These are phyloP conservation scores for Tranzscheliella williamsii DNA, from an alignment of 1,284 basidiomycete species.

Conservation along the genomic window DNA sequence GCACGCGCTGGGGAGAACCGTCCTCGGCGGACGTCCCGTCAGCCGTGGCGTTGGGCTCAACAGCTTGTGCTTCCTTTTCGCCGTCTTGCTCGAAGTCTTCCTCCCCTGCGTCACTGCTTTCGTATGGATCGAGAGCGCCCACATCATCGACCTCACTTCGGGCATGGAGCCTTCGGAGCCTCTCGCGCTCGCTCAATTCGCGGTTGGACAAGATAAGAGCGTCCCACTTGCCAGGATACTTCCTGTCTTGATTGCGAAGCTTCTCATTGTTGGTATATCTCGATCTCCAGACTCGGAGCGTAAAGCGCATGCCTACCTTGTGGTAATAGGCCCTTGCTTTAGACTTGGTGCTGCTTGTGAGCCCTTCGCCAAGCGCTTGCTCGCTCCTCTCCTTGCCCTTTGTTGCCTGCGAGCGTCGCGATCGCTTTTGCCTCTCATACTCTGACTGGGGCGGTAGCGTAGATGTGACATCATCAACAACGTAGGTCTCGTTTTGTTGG, in stretches of 20 bases:
- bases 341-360: slow-evolving; percentile 12
- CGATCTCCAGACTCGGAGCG: slow-evolving; percentile 48
- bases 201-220: slow-evolving; percentile 43
- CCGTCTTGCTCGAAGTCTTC: slow-evolving; percentile 1
- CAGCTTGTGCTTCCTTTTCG: slow-evolving; percentile 6
- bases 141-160: slow-evolving; percentile 45
- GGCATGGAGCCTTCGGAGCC: slow-evolving; percentile 23
- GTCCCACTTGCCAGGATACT: slow-evolving; percentile 53
- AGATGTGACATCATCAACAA: slow-evolving; percentile 9
- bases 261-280: slow-evolving; percentile 41
- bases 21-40: too few species aligned
- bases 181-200: slow-evolving; percentile 35
- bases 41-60: slow-evolving; percentile 4
- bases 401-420: slow-evolving; percentile 15
- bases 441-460: slow-evolving; percentile 46
- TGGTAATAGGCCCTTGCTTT: slow-evolving; percentile 52
- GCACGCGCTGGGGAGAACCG: too few species aligned
- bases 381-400: slow-evolving; percentile 42
- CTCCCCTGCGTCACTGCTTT: slow-evolving; percentile 35
- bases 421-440: slow-evolving; percentile 39
- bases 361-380: slow-evolving; percentile 14
- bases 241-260: slow-evolving; percentile 31
- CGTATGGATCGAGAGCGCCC: slow-evolving; percentile 40
- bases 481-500: slow-evolving; percentile 5
- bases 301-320: slow-evolving; percentile 53